Conservation (phyloP, 371 early-diverging fungal species). For the Zychaea mexicana region DNA sequence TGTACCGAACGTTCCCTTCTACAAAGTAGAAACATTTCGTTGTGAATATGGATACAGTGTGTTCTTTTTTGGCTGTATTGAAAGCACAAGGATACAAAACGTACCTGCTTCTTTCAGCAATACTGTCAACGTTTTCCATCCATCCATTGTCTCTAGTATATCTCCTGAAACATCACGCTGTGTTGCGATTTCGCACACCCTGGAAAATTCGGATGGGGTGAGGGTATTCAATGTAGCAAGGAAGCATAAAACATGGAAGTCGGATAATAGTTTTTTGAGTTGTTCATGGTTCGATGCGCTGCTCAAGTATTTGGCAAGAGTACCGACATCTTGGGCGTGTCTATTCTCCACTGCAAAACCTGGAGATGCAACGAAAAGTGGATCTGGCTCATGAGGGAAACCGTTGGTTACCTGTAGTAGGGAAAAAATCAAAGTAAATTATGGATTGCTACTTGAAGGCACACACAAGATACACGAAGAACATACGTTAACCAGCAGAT, state of each 20-base stretch:
- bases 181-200: conserved; percentile 55
- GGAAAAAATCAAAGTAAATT: no score
- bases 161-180: conserved; percentile 44
- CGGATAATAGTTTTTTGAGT: conserved; percentile 57
- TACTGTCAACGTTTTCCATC: conserved; percentile 83
- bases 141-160: conserved; percentile 49
- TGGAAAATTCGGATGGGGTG: conserved; percentile 55
- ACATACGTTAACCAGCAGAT: conserved; percentile 90
- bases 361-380: conserved; percentile 66
- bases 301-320: conserved; percentile 60
- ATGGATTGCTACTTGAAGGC: not conserved
- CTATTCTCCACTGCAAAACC: conserved; percentile 76
- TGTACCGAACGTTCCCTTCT: conserved; percentile 18
- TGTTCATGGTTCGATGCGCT: conserved; percentile 30
- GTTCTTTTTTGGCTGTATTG: no score
- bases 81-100: no score
- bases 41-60: conserved; percentile 5
- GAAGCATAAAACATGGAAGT: conserved; percentile 86
- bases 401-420: conserved; percentile 97
- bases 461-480: not conserved
- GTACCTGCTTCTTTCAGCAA: conserved; percentile 65
- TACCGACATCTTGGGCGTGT: conserved; percentile 28
- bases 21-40: not conserved
- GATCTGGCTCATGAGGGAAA: conserved; percentile 83
- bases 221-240: conserved; percentile 57